Evolutionary conservation across 2,329 filamentous ascomycete species (phyloP), one percentile per base, ranked within the genome.

Genomic region (Paradendryphiella salina): DNA sequence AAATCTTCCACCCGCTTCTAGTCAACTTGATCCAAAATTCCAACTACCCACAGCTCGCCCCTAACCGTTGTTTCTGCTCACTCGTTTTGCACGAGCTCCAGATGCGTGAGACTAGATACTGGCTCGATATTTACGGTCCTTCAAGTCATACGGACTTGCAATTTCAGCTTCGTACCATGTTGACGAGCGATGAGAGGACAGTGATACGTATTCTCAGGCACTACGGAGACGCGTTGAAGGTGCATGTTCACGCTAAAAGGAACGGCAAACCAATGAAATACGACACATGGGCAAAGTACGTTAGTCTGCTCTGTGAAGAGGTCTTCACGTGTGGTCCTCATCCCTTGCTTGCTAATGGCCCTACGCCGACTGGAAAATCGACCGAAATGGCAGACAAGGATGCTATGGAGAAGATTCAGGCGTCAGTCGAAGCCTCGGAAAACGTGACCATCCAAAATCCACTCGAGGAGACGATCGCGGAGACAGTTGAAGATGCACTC

Each of bases 31-130:
- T 48, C 17, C 29, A n/a, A 3, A 5, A 4, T 3, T 48, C 37
- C 2, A 14, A n/a, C 13, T 48, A 48, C 31, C 31, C 3, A 4
- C 13, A 4, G 1, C 2, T 14, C 13, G 29, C 23, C 15, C 9
- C 35, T 15, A n/a, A 31, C 10, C 36, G 45, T 17, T 48, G 45
- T 17, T 48, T 48, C 23, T 48, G 45, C 15, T 48, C 45, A 3
- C 37, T 48, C 6, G 45, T 42, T 18, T 31, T 48, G 1, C 21
- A 48, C 15, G 37, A 42, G 14, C 21, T 47, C 5, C 29, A 39
- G 18, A 26, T 26, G 17, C 29, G n/a, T 15, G 13, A n/a, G 15
- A 5, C 18, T 14, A 11, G 10, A 18, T 21, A 20, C 10, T 20
- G 29, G 7, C 37, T 48, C 6, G 37, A 35, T 1, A n/a, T 28